These are phyloP conservation scores for Entomortierella parvispora DNA, from an alignment of 192 early-diverging fungal genomes.

Conservation along the genomic window DNA sequence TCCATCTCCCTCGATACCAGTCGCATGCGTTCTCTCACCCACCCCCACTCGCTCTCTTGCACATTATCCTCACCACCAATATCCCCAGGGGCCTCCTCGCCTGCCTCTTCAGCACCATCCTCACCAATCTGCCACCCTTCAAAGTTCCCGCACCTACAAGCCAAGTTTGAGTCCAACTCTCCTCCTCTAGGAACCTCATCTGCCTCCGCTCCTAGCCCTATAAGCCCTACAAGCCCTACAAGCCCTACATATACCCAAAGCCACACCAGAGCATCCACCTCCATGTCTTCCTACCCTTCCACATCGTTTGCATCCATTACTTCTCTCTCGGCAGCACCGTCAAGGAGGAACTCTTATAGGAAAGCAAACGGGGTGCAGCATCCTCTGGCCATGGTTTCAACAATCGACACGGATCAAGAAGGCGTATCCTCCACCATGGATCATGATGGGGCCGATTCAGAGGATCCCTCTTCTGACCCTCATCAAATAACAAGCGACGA, in stretches of 20 bases:
- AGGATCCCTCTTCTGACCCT: background rate
- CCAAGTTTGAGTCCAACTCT: background rate
- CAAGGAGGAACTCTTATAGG: conserved; percentile 11
- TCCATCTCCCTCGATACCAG: no score
- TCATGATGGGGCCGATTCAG: no score
- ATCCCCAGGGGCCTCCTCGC: no score
- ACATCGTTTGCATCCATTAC: conserved; percentile 15
- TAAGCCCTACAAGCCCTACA: no score
- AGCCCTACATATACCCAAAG: background rate
- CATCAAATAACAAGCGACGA: background rate
- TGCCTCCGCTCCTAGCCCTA: no score
- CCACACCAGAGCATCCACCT: conserved; percentile 13
- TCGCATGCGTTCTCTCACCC: no score
- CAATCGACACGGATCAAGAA: conserved; percentile 17
- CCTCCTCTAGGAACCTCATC: background rate
- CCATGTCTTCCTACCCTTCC: conserved; percentile 28
- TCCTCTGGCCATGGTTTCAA: conserved; percentile 37
- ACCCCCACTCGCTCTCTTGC: no score
- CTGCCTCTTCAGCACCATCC: no score
- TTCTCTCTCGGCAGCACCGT: conserved; percentile 8
- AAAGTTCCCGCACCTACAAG: background rate
- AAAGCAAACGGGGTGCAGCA: conserved; percentile 15
- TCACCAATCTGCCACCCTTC: no score
- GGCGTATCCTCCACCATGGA: background rate
- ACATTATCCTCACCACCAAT: no score